Percentiles rank a stretch among this genome's conserved stretches.
phyloP scores from a whole-genome alignment of 2,329 filamentous ascomycete species.

The Botrytis deweyae region DNA sequence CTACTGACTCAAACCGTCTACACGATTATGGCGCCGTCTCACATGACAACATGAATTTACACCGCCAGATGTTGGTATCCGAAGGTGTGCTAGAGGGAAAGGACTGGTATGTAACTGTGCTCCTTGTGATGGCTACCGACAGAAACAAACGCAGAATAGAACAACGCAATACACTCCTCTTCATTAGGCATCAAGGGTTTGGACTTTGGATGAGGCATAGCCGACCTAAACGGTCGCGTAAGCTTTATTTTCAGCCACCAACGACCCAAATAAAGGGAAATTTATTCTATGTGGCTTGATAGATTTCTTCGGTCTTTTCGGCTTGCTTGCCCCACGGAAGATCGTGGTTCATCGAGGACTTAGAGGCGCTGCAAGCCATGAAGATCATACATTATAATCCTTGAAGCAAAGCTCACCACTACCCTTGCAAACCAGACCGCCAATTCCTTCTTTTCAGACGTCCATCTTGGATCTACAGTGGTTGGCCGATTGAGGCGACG shows the following conservation, averaged over 20 bases:
- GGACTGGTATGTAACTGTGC: slow-evolving; percentile 13
- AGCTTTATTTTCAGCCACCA: slow-evolving; percentile 18
- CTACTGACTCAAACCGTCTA: slow-evolving; percentile 19
- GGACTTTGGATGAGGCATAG: slow-evolving; percentile 13
- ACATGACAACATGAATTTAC: slow-evolving; percentile 33
- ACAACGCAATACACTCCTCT: slow-evolving; percentile 30
- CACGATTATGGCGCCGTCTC: slow-evolving; percentile 26
- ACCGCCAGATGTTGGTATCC: slow-evolving; percentile 39
- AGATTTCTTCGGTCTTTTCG: slow-evolving; percentile 19
- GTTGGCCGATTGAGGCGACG: not conserved
- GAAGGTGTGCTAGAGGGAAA: slow-evolving; percentile 25
- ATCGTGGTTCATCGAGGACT: slow-evolving; percentile 39
- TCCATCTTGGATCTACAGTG: slow-evolving; percentile 23
- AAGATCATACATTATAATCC: slow-evolving; percentile 34
- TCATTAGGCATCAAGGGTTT: slow-evolving; percentile 34
- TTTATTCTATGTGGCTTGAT: slow-evolving; percentile 29
- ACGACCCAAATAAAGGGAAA: slow-evolving; percentile 17
- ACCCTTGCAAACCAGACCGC: slow-evolving; percentile 39
- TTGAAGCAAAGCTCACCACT: slow-evolving; percentile 14
- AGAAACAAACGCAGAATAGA: slow-evolving; percentile 34
- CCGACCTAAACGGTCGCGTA: slow-evolving; percentile 23
- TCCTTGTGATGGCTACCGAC: slow-evolving; percentile 18
- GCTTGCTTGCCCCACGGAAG: slow-evolving; percentile 34
- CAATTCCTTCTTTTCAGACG: slow-evolving; percentile 35
- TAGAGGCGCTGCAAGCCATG: slow-evolving; percentile 39